Evolutionary conservation across 257 asterid genomes (phyloP), one percentile per base, ranked within the genome.

Genomic region (Solanum ossicruentum): DNA sequence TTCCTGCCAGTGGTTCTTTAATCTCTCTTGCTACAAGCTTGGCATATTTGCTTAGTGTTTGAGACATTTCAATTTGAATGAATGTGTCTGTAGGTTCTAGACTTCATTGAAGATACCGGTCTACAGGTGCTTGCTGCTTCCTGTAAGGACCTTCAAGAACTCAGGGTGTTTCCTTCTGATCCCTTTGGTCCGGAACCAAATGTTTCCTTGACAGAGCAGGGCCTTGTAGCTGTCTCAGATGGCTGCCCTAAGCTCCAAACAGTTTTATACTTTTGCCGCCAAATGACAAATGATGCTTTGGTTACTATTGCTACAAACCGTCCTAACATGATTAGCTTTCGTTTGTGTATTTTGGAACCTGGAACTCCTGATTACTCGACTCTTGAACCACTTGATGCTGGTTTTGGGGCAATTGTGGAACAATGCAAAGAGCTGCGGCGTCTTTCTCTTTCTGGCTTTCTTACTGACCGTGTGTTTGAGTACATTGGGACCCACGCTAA

Each of bases 391-490:
- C 66, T 84, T 20, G 87, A 84, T 60, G 11, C 66, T 32, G 87
- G 87, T 77, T 84, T 84, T 75, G 84, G 87, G 60, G 87, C 57
- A 66, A 84, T 84, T 15, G 87, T 79, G 32, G 84, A 85, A 66
- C 80, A 85, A 71, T 85, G 87, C 84, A 79, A 65, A 79, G 84
- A 79, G 55, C 32, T 83, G 85, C 51, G 26, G 39, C 66, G 85
- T 45, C 84, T 85, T 58, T 85, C 88, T 17, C 80, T 87, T 32
- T 87, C 90, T 5, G 88, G 90, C 39, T 86, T 85, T 58, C 86
- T 85, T 75, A 85, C 90, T 6, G 88, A 88, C 63, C 66, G 72
- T 12, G 81, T 81, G 20, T 88, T 88, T 58, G 85, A 85, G 83
- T 85, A 57, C 80, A 85, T 88, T 17, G 90, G 90, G 43, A 83